These are phyloP conservation scores for Papiliotrema flavescens DNA, from an alignment of 1,284 basidiomycete genomes.

Conservation along the genomic window DNA sequence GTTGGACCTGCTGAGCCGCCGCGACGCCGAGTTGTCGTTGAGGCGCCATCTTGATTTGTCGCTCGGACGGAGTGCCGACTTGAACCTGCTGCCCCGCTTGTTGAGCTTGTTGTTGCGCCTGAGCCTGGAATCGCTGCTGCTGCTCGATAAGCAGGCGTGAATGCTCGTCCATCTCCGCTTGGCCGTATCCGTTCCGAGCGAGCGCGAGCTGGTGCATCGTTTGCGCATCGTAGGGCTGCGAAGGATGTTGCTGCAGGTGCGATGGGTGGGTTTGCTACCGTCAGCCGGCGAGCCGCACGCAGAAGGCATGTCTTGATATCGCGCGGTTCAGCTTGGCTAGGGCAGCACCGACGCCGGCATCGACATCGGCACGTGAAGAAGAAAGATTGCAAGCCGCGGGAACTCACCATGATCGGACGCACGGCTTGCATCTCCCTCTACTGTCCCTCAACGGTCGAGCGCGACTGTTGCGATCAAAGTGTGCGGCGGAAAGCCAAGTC, in stretches of 20 bases:
- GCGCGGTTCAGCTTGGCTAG: background rate
- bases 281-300: background rate
- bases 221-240: background rate
- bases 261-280: background rate
- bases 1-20: background rate
- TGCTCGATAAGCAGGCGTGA: constrained; percentile 2
- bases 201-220: background rate
- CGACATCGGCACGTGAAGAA: too few species aligned
- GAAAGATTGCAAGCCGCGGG: too few species aligned
- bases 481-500: background rate
- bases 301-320: background rate
- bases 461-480: background rate
- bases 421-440: background rate
- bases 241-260: background rate
- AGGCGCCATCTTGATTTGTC: background rate
- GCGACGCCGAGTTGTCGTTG: constrained; percentile 1
- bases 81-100: background rate
- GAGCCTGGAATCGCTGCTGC: background rate
- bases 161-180: constrained; percentile 4
- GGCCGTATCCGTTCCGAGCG: background rate
- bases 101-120: too few species aligned
- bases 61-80: background rate
- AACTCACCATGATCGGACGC: background rate
- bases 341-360: too few species aligned
- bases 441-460: background rate